phyloP scores from a whole-genome alignment of 1,284 basidiomycete genomes.

The Fistulina hepatica region DNA sequence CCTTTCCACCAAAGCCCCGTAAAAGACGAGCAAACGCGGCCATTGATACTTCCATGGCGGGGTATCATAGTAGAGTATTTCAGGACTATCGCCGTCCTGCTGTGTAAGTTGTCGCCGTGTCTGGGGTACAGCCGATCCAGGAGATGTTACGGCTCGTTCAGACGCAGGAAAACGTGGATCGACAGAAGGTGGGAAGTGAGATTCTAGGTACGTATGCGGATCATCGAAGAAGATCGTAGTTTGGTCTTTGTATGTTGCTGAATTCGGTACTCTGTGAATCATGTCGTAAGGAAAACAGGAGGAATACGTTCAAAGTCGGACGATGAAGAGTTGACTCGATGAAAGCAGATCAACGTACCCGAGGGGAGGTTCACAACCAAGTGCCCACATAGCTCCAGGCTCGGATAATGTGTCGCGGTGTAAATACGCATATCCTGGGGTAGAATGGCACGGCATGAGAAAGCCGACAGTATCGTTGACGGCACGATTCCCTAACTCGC shows the following conservation, averaged over 20 bases:
- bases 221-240: slow-evolving; percentile 75
- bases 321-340: slow-evolving; percentile 42
- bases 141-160: slow-evolving; percentile 15
- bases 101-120: too few species aligned
- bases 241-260: slow-evolving; percentile 64
- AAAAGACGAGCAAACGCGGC: neutral
- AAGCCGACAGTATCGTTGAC: slow-evolving; percentile 58
- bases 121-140: neutral
- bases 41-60: neutral
- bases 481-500: too few species aligned
- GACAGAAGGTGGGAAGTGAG: slow-evolving; percentile 55
- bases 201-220: slow-evolving; percentile 56
- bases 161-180: slow-evolving; percentile 58
- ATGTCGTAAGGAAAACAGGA: neutral
- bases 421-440: slow-evolving; percentile 86
- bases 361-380: slow-evolving; percentile 83
- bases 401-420: slow-evolving; percentile 53
- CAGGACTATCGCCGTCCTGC: too few species aligned
- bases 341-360: too few species aligned
- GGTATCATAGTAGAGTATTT: too few species aligned
- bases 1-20: neutral
- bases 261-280: slow-evolving; percentile 35
- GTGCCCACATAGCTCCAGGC: slow-evolving; percentile 57
- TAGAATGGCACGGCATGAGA: slow-evolving; percentile 97
- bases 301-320: slow-evolving; percentile 4